Evolutionary conservation across 768 basidiomycete species (phyloP), one percentile per base, ranked within the genome.

Genomic region (Jaapia argillacea): DNA sequence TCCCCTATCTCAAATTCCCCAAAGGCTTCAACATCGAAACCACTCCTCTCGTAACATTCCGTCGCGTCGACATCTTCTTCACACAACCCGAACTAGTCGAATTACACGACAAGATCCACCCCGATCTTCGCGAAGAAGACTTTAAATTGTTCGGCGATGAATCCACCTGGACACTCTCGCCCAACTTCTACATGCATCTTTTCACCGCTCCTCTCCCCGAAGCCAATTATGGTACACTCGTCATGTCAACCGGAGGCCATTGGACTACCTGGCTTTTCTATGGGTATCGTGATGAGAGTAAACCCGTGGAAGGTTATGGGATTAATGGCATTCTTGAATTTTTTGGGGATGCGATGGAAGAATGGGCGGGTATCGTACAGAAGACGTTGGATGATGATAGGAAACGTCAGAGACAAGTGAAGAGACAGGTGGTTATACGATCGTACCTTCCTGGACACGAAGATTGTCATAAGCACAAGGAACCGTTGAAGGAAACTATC

Each of bases 361-460:
- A 56, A 6, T 84, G 79, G 80, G 72, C 76, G 5, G 54, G 53
- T 2, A 60, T 68, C 41, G 70, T 80, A 18, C 77, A 81, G 53
- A 49, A 48, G 3, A 63, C 66, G 25, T 51, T 79, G 24, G 56
- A 62, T 28, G 53, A 10, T 33, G 10, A 33, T 16, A 33, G 16
- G 16, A 21, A 21, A 7, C 70, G 74, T 51, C 10, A 33, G 28
- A 10, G 28, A 16, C n/a, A n/a, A n/a, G n/a, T n/a, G n/a, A n/a
- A n/a, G n/a, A 33, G 28, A 16, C 69, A 74, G 52, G 76, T 75
- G 5, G 56, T 84, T 5, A 70, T 79, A 5, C 58, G 81, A 24
- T 69, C 79, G 6, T 83, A 82, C 49, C 53, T 78, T 3, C 75
- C 77, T 2, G 81, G 81, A 3, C 78, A 83, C 49, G 79, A 83